These are phyloP conservation scores for Phellinidium pouzarii DNA, from an alignment of 1,284 basidiomycete genomes.

Conservation along the genomic window DNA sequence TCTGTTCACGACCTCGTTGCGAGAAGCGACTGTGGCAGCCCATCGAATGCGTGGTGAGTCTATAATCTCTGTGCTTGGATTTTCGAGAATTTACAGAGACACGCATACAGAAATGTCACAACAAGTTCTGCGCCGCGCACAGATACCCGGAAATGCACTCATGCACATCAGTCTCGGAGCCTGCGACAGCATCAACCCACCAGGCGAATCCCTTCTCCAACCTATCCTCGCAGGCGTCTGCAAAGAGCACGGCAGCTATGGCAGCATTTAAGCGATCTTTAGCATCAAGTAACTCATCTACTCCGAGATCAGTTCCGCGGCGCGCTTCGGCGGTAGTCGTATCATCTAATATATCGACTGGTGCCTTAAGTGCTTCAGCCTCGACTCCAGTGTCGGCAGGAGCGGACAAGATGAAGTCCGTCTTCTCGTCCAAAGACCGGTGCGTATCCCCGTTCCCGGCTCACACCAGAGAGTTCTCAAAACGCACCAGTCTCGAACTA, in stretches of 20 bases:
- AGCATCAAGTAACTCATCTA: constrained; percentile 1
- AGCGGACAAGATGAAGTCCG: background rate
- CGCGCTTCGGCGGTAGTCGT: background rate
- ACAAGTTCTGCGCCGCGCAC: constrained; percentile 17
- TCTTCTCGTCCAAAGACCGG: constrained; percentile 12
- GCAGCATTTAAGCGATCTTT: constrained; percentile 15
- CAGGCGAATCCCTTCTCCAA: constrained; percentile 1
- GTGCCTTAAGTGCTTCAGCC: background rate
- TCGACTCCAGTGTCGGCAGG: background rate
- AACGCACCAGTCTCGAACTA: constrained; percentile 13
- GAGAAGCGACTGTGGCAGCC: constrained; percentile 66
- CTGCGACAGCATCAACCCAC: background rate
- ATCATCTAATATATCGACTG: background rate
- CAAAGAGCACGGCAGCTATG: constrained; percentile 14
- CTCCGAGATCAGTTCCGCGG: background rate
- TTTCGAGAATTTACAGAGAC: background rate
- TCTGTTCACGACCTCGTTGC: constrained; percentile 57
- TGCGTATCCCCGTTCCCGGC: constrained; percentile 7
- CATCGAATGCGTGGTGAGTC: constrained; percentile 62
- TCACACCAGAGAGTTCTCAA: constrained; percentile 17
- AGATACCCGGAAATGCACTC: constrained; percentile 11
- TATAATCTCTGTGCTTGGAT: background rate
- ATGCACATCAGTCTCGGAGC: constrained; percentile 1
- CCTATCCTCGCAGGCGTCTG: constrained; percentile 9
- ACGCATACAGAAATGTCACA: constrained; percentile 13